A percentile compares a stretch with the other conserved stretches of the same genome.
Conservation (phyloP, 352 stramenopile genomes). For the Phytophthora melonis region DNA sequence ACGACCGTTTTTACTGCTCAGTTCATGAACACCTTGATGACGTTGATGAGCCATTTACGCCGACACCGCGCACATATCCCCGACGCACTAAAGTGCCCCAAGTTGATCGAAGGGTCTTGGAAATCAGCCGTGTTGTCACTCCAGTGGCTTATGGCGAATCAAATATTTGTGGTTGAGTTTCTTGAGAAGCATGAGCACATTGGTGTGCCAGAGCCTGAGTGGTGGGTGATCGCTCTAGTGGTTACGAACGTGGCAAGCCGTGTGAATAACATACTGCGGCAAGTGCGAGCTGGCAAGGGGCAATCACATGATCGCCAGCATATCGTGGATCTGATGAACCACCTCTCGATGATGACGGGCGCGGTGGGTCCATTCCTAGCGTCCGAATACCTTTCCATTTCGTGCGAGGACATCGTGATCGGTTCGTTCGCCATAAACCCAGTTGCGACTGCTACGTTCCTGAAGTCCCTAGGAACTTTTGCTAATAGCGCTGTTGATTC, state of each 20-base stretch:
- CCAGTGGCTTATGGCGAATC: slow-evolving; percentile 28
- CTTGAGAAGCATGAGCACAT: slow-evolving; percentile 1
- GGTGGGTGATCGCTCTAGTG: slow-evolving; percentile 32
- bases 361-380: slow-evolving; percentile 29
- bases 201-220: slow-evolving; percentile 18
- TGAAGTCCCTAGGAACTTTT: slow-evolving; percentile 34
- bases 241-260: slow-evolving; percentile 22
- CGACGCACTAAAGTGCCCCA: slow-evolving; percentile 16
- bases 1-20: slow-evolving; percentile 17
- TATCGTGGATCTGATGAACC: slow-evolving; percentile 27
- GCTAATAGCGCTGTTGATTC: slow-evolving; percentile 18
- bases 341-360: slow-evolving; percentile 32
- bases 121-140: slow-evolving; percentile 16
- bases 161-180: slow-evolving; percentile 13
- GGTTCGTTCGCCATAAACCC: slow-evolving; percentile 31
- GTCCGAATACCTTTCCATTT: slow-evolving; percentile 36
- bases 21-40: slow-evolving; percentile 28
- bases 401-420: slow-evolving; percentile 36
- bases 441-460: slow-evolving; percentile 23
- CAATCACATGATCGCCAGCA: slow-evolving; percentile 26
- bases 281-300: slow-evolving; percentile 18
- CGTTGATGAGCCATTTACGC: slow-evolving; percentile 21
- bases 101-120: slow-evolving; percentile 34
- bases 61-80: slow-evolving; percentile 10
- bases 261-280: slow-evolving; percentile 12